These are phyloP conservation scores for Thozetella sp. DNA, from an alignment of 495 filamentous ascomycete genomes.

Conservation along the genomic window DNA sequence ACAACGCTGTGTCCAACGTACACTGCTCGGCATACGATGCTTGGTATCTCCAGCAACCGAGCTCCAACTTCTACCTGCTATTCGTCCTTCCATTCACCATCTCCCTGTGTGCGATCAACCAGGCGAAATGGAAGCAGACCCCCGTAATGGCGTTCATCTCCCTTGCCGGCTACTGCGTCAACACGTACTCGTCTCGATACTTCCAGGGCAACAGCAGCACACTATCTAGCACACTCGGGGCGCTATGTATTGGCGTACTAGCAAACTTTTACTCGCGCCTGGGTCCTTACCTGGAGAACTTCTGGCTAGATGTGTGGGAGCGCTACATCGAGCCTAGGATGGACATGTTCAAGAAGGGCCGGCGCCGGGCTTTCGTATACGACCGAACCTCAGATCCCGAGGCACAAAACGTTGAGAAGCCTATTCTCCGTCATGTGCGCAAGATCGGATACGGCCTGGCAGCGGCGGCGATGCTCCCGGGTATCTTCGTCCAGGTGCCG, in stretches of 20 bases:
- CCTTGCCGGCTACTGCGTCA: constrained; percentile 75
- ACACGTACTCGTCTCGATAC: constrained; percentile 67
- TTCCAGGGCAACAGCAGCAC: constrained; percentile 72
- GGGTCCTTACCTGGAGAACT: constrained; percentile 31
- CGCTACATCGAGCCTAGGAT: neutral
- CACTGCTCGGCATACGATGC: constrained; percentile 53
- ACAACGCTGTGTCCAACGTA: constrained; percentile 73
- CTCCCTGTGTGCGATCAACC: constrained; percentile 86
- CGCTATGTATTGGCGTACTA: constrained; percentile 77
- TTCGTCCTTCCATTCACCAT: constrained; percentile 85
- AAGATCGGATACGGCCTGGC: constrained; percentile 72
- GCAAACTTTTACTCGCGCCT: constrained; percentile 81
- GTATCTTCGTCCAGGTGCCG: constrained; percentile 94
- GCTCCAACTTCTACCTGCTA: constrained; percentile 64
- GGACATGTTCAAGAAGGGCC: neutral
- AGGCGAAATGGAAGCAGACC: constrained; percentile 86
- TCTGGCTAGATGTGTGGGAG: constrained; percentile 9
- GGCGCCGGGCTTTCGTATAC: neutral
- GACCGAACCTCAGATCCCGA: neutral
- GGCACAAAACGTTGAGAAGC: neutral
- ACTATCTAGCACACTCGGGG: constrained; percentile 77
- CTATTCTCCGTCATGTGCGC: constrained; percentile 10
- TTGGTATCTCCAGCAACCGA: constrained; percentile 53
- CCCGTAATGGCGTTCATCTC: constrained; percentile 81
- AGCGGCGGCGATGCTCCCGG: constrained; percentile 86